These are phyloP conservation scores for Parathielavia hyrcaniae DNA, from an alignment of 495 filamentous ascomycete genomes.

Conservation along the genomic window DNA sequence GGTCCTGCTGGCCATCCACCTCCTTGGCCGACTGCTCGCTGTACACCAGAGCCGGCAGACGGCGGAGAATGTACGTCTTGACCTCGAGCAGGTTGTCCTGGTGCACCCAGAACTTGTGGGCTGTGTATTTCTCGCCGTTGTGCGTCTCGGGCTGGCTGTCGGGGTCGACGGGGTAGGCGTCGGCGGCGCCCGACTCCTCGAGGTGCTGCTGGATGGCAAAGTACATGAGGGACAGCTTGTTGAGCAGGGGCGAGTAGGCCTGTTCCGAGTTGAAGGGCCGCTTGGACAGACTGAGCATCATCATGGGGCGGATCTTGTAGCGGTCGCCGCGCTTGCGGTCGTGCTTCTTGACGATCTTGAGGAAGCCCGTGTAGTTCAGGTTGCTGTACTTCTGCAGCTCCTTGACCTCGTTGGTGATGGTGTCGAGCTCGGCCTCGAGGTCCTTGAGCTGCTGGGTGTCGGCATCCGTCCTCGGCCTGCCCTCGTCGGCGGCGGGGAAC, in stretches of 20 bases:
- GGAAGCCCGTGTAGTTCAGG: slow-evolving; percentile 94
- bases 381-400: slow-evolving; percentile 92
- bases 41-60: slow-evolving; percentile 84
- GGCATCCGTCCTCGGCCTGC: slow-evolving; percentile 35
- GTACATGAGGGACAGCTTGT: slow-evolving; percentile 90
- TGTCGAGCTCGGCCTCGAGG: slow-evolving; percentile 71
- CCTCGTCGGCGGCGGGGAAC: slow-evolving; percentile 36
- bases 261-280: slow-evolving; percentile 88
- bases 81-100: slow-evolving; percentile 90
- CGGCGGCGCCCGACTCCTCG: slow-evolving; percentile 41
- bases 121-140: slow-evolving; percentile 67
- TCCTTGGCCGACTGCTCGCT: slow-evolving; percentile 78
- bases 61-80: slow-evolving; percentile 87
- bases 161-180: slow-evolving; percentile 31
- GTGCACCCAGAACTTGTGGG: slow-evolving; percentile 98
- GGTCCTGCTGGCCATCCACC: slow-evolving; percentile 69
- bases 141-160: slow-evolving; percentile 40
- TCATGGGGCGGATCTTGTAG: slow-evolving; percentile 82
- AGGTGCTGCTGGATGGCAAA: slow-evolving; percentile 82
- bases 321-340: slow-evolving; percentile 74
- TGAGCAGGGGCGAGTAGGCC: slow-evolving; percentile 83
- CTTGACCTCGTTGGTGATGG: slow-evolving; percentile 81
- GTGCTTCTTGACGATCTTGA: slow-evolving; percentile 98
- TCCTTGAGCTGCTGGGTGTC: slow-evolving; percentile 57
- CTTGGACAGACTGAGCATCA: slow-evolving; percentile 79